A percentile compares a stretch with the other conserved stretches of the same genome.
These are phyloP conservation scores for Suillus sp. DNA, from an alignment of 768 basidiomycete species.

Conservation along the genomic window DNA sequence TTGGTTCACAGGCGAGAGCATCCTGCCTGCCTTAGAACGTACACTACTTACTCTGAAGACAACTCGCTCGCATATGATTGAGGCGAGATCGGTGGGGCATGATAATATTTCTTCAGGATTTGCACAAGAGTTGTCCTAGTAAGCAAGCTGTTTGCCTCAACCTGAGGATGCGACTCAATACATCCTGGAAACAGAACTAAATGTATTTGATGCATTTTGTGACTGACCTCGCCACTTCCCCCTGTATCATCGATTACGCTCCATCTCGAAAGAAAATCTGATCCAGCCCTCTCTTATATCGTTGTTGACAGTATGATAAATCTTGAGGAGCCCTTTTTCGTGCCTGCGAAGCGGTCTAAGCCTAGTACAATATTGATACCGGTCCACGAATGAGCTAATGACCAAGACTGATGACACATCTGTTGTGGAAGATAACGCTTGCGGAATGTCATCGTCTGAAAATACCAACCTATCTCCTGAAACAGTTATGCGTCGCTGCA, in stretches of 20 bases:
- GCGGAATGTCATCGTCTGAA: background rate
- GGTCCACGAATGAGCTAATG: background rate
- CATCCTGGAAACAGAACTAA: no score
- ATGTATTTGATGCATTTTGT: background rate
- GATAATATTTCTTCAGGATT: no score
- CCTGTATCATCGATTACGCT: background rate
- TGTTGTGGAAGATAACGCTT: background rate
- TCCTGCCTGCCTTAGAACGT: no score
- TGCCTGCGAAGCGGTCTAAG: background rate
- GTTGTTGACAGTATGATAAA: background rate
- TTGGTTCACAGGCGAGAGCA: no score
- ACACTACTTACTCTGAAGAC: no score
- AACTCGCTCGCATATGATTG: no score
- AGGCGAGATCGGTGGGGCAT: no score
- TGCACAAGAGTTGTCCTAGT: no score
- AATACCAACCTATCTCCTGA: background rate
- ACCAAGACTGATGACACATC: background rate
- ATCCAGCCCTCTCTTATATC: background rate
- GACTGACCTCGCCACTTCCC: background rate
- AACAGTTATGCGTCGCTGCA: background rate
- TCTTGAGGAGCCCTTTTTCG: background rate
- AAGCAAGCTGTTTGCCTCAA: no score
- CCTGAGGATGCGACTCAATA: no score
- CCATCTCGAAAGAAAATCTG: background rate
- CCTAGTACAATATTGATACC: background rate